Evolutionary conservation across 2,329 filamentous ascomycete species (phyloP), one percentile per base, ranked within the genome.

Genomic region (Plenodomus tracheiphilus): DNA sequence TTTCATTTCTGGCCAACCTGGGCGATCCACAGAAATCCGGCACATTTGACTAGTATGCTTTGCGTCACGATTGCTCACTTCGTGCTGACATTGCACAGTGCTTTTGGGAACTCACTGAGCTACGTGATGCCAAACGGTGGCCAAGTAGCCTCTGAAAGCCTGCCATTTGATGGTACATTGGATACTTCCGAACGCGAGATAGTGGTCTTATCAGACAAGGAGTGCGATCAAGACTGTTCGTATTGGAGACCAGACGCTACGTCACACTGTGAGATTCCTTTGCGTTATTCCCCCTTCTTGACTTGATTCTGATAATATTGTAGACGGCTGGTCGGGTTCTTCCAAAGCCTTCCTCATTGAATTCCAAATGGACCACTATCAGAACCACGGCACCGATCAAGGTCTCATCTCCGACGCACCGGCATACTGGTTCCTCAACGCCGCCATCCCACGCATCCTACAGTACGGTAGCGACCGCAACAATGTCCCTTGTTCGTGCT

Each of bases 381-480:
- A 66, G 36, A 73, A 71, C 39, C 41, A 47, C n/a, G 62, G 61
- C 37, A 57, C 36, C 2, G 63, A 69, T 30, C 61, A 69, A 50
- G 68, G 69, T 8, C 51, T 65, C 20, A 81, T 85, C 64, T 76
- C 69, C 36, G 84, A 91, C 72, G 88, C 88, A 80, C 87, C 88
- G 8, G 85, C 88, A 36, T 80, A 87, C 70, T 92, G 89, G 89
- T 76, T 86, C 41, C 81, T 92, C 51, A 92, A 92, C 73, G 85
- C 83, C 16, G 79, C 83, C 51, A 89, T 92, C 53, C 84, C 87
- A 20, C 84, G 85, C 51, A 85, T 86, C 4, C 75, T 81, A 4
- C 87, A 91, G 70, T 91, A 91, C 74, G 79, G 79, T 54, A 74
- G 75, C 40, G 68, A 75, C 7, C 70, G 74, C 41, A 63, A 64